A percentile compares a stretch with the other conserved stretches of the same genome.
Conservation (phyloP, 2,329 filamentous ascomycete genomes). For the Pezicula neosporulosa region DNA sequence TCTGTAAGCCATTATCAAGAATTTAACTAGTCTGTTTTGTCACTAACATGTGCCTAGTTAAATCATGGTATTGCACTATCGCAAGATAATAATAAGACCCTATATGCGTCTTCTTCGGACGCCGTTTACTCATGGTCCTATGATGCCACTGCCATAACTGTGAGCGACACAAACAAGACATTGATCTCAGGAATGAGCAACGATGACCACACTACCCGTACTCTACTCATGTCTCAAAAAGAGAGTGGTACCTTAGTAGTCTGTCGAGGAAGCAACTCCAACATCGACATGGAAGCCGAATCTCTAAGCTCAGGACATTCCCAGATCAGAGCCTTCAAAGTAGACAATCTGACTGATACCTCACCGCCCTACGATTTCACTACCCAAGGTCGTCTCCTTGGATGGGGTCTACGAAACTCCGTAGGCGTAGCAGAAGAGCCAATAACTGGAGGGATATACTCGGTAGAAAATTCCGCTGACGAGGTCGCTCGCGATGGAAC, state of each 20-base stretch:
- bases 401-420: constrained; percentile 72
- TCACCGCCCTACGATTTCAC: constrained; percentile 41
- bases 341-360: constrained; percentile 27
- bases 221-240: constrained; percentile 57
- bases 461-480: constrained; percentile 70
- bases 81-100: constrained; percentile 47
- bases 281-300: constrained; percentile 55
- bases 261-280: constrained; percentile 59
- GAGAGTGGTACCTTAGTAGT: constrained; percentile 57
- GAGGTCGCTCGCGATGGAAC: constrained; percentile 51
- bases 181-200: constrained; percentile 61
- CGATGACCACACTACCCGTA: constrained; percentile 62
- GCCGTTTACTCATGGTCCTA: constrained; percentile 66
- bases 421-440: constrained; percentile 67
- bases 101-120: constrained; percentile 55
- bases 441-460: constrained; percentile 47
- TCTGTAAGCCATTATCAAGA: constrained; percentile 5
- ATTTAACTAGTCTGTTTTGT: neutral
- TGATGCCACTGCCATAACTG: constrained; percentile 46
- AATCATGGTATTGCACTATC: constrained; percentile 55
- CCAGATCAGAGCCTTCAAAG: constrained; percentile 63
- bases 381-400: constrained; percentile 43
- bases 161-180: constrained; percentile 40
- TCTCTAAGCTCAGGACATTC: constrained; percentile 53
- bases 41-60: constrained; percentile 33